Evolutionary conservation across 1,284 basidiomycete species (phyloP), one percentile per base, ranked within the genome.

Genomic region (Testicularia cyperi): DNA sequence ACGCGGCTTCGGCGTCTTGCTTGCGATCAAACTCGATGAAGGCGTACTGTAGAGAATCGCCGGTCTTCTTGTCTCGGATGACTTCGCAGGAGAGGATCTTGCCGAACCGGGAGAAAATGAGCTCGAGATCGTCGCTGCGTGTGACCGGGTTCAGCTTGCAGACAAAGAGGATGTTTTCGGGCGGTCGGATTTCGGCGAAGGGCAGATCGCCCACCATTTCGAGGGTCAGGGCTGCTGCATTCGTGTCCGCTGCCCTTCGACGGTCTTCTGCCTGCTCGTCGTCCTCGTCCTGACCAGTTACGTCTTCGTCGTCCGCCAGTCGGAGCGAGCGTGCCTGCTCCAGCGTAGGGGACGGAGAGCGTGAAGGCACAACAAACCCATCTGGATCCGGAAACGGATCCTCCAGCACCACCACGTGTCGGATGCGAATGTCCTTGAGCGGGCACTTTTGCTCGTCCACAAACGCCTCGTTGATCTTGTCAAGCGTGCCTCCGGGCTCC

Each of bases 151-250:
- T 98, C 62, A 98, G 82, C 77, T 98, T 97, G 85, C 94, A 97
- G 15, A 98, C 92, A 78, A 99, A 99, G 12, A 99, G 80, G 29
- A 98, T 92, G 78, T 98, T 98, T 79, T 99, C 94, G 0, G 94
- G 94, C 0, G 95, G 95, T 30, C 92, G 84, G 30, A 99, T 90
- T 70, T 96, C 94, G 15, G 94, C 95, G 73, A 98, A 97, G 0
- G 95, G 95, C 41, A 98, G 80, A 78, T 99, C 95, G 35, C 94
- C 94, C 49, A 98, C 94, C 91, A 99, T 98, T 77, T 99, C 95
- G 37, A 99, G 84, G 2, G 95, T 98, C 12, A 99, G 80, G 0
- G 94, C 95, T 28, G 91, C 91, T 0, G 92, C 91, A 2, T 85
- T 84, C 0, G 94, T 92, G 0, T 92, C 92, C n/a, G n/a, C n/a